Percentiles rank a stretch among this genome's conserved stretches.
Conservation (phyloP, 345 rosid genomes). For the Xanthoceras sorbifolium region DNA sequence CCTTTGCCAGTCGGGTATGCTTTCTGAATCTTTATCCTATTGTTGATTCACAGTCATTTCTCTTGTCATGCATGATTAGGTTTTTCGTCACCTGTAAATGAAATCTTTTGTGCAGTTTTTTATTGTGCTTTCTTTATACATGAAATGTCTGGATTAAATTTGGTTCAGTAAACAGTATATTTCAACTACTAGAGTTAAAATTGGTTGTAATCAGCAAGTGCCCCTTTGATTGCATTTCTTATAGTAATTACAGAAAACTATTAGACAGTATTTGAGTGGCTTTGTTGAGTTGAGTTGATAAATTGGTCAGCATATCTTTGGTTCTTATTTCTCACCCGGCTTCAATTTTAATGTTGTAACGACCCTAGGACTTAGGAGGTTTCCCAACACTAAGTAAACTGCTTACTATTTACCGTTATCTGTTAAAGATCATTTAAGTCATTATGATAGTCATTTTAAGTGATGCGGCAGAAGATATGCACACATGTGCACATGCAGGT, state of each 20-base stretch:
- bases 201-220: background rate
- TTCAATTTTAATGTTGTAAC: background rate
- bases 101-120: no score
- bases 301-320: background rate
- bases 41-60: background rate
- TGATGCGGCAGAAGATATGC: background rate
- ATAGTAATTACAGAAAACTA: background rate
- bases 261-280: background rate
- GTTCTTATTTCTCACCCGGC: background rate
- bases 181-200: background rate
- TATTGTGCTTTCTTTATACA: background rate
- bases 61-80: background rate
- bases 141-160: background rate
- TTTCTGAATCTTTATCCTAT: conserved; percentile 5
- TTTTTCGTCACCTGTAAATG: background rate
- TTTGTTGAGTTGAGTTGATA: background rate
- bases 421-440: background rate
- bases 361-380: background rate
- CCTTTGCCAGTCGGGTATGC: conserved; percentile 67
- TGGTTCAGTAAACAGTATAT: background rate
- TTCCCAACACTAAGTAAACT: no score
- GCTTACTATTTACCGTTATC: background rate
- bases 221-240: background rate
- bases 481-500: no score
- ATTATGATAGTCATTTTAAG: background rate